phyloP scores from a whole-genome alignment of 1,139 yeast genomes.

The Spathaspora sp. region DNA sequence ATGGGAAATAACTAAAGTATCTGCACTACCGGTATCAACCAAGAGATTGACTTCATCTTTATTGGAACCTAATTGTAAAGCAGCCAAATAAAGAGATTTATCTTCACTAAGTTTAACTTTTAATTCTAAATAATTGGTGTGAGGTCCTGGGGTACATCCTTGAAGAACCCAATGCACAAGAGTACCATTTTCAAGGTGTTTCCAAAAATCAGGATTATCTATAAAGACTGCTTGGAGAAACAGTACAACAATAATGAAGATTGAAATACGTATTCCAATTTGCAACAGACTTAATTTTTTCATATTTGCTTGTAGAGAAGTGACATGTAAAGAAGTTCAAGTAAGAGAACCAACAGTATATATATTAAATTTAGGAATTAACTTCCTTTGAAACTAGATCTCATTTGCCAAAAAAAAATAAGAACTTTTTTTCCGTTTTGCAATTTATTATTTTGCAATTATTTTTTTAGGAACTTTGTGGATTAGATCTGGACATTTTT shows the following conservation, averaged over 20 bases:
- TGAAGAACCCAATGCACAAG: neutral
- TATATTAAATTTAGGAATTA: neutral
- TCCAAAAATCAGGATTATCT: neutral
- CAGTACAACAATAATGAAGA: neutral
- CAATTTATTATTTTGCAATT: constrained; percentile 1
- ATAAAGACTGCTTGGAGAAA: neutral
- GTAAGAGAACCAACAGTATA: neutral
- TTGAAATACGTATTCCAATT: neutral
- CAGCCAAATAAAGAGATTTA: constrained; percentile 1
- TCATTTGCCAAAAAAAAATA: no score
- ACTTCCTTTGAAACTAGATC: no score
- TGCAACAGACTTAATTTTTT: neutral
- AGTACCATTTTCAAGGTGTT: neutral
- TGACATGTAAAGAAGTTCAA: no score
- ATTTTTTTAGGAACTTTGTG: neutral
- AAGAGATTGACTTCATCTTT: constrained; percentile 18
- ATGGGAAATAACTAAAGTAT: constrained; percentile 22
- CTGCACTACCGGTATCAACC: constrained; percentile 31
- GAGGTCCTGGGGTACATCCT: neutral
- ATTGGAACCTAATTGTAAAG: constrained; percentile 20
- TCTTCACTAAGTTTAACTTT: neutral
- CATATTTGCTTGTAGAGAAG: neutral
- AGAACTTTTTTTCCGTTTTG: neutral
- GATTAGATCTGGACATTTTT: neutral
- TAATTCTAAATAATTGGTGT: neutral